Evolutionary conservation across 75 land plant genomes (phyloP), one percentile per base, ranked within the genome.

Genomic region (Cryptomeria japonica): DNA sequence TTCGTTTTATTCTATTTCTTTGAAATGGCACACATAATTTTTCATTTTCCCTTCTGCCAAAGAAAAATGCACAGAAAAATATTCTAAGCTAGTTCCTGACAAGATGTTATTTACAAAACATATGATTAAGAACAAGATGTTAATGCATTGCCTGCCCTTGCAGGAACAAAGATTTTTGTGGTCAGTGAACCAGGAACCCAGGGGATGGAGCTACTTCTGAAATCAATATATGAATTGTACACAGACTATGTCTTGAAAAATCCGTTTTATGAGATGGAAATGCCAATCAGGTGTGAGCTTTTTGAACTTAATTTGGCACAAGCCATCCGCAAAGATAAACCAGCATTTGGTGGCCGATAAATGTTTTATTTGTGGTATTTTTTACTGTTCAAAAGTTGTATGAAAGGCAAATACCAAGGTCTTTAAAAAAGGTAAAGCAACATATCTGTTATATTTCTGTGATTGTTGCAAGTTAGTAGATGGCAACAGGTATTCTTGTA

Each of bases 181-280:
- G 94, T 97, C 10, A 93, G 94, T 85, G 98, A 96, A 91, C 95
- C 99, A 73, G 97, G 95, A 46, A 86, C 96, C 10, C 93, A 84
- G 76, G 92, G 97, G 46, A 94, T 97, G 91, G 98, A 95, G 19
- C 22, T 79, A 70, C 89, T 97, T 37, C 87, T 97, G 89, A 97
- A 94, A 83, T 86, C 86, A 77, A 94, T 97, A 78, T 97, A 97
- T 87, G 98, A 96, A 75, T 84, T 97, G 42, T 97, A 96, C 89
- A 95, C 97, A 0, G 99, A 97, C 87, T 96, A 93, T 90, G 98
- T 97, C 5, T 41, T 97, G 85, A 97, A 97, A 85, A 97, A 96
- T 88, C 99, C 99, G 37, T 97, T 97, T 89, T 97, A 97, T 91
- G 99, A 97, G 88, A 96, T 96, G 94, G 99, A 97, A 88, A 97